phyloP scores from a whole-genome alignment of 768 basidiomycete genomes.

The Pleurotus giganteus region DNA sequence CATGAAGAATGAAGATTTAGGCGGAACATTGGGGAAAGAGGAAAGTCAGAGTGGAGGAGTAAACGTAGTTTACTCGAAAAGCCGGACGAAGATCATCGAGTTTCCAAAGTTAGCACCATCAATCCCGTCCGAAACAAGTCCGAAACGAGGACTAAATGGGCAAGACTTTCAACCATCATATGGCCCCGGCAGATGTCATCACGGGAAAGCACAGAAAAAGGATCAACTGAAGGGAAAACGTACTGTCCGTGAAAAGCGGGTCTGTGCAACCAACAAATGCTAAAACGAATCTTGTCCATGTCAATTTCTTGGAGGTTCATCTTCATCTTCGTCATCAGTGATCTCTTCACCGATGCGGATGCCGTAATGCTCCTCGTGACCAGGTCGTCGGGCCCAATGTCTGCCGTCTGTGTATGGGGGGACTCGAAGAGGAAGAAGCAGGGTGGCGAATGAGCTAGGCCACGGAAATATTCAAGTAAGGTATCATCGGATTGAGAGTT shows the following conservation, averaged over 20 bases:
- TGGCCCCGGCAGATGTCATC: constrained; percentile 87
- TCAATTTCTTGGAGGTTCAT: constrained; percentile 17
- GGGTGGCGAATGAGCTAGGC: constrained; percentile 67
- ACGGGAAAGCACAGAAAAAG: constrained; percentile 14
- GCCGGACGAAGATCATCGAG: constrained; percentile 64
- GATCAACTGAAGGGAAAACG: constrained; percentile 1
- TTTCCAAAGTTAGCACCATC: constrained; percentile 35
- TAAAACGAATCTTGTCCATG: background rate
- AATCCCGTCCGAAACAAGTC: constrained; percentile 11
- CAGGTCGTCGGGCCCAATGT: constrained; percentile 71
- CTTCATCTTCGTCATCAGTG: constrained; percentile 78
- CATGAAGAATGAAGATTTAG: background rate
- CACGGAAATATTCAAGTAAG: background rate
- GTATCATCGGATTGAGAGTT: background rate
- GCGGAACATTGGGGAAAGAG: background rate
- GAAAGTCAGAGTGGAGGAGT: background rate
- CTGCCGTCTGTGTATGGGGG: constrained; percentile 85
- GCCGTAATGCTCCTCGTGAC: constrained; percentile 60
- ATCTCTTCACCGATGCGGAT: constrained; percentile 79
- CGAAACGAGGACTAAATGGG: too few relatives aligned
- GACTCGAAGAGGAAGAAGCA: constrained; percentile 80
- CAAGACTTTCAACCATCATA: constrained; percentile 57
- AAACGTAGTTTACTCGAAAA: constrained; percentile 20
- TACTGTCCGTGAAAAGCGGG: background rate
- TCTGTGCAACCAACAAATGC: constrained; percentile 10